Base-by-base conservation (phyloP, 2,329 filamentous ascomycete genomes). In the Penicillium nordicum region DNA sequence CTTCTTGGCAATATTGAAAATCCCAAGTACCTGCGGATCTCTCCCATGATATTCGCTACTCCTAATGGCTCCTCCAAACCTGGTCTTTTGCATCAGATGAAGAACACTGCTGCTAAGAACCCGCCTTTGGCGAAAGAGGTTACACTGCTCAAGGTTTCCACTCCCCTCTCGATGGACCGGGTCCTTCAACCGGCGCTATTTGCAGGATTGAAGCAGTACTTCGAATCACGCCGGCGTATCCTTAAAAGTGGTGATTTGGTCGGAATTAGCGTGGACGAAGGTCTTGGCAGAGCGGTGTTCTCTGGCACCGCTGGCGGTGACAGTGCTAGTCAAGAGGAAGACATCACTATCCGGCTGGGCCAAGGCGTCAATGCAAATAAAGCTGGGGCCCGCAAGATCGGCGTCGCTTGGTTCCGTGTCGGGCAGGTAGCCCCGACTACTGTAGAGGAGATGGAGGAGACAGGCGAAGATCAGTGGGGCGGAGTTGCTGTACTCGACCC, bases 381-480 rank as follows among this genome's bases (percentile, higher is more conserved):
- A 25, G 44, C 66, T 46, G 61, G 61, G 25, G 61, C 78, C 76
- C 63, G 84, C 82, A 72, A 83, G 80, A 66, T 75, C 32, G 74
- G 74, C 30, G 89, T 96, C 21, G 92, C 90, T 8, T 99, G 94
- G 94, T 97, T 97, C 79, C 90, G 87, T 62, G 88, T 99, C 40
- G 88, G 88, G 38, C 88, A 90, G 57, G 87, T 95, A 34, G 75
- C 77, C 44, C 75, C 78, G 9, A 72, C 74, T n/a, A 65, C 71
- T 8, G 64, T 74, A 11, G 74, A 76, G 69, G 64, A 86, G 78
- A 64, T 79, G 68, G 83, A 85, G 34, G 83, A 84, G 14, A 79
- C 84, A 2, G 82, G 83, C 4, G 84, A 87, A 47, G 87, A 89
- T 50, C 78, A 87, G 9, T 99, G 94, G 94, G 91, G 90, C 37